Conservation (phyloP, 805 yeast genomes). For the Ogataea pilisensis region DNA sequence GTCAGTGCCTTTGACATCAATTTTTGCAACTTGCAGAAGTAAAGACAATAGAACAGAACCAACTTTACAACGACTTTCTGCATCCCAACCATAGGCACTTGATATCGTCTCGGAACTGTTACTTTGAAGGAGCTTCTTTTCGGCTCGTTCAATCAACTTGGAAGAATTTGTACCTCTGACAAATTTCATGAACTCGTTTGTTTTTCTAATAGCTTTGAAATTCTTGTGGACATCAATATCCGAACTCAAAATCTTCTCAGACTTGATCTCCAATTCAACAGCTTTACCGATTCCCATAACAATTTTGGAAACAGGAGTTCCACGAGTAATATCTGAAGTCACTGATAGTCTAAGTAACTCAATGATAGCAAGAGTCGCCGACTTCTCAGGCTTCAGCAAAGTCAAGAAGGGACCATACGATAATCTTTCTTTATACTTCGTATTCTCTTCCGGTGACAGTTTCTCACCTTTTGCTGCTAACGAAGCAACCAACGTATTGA, state of each 20-base stretch:
- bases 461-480: slow-evolving; percentile 29
- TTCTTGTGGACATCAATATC: slow-evolving; percentile 56
- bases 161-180: slow-evolving; percentile 32
- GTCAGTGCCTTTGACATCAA: slow-evolving; percentile 74
- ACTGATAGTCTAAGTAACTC: slow-evolving; percentile 74
- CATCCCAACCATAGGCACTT: slow-evolving; percentile 24
- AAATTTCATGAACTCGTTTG: slow-evolving; percentile 38
- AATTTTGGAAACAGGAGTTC: slow-evolving; percentile 80
- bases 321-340: slow-evolving; percentile 72
- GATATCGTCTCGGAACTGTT: slow-evolving; percentile 1
- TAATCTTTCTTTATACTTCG: slow-evolving; percentile 34
- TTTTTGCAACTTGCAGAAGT: slow-evolving; percentile 76
- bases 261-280: slow-evolving; percentile 76
- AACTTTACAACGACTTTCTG: slow-evolving; percentile 50
- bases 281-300: slow-evolving; percentile 79
- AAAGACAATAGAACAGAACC: slow-evolving; percentile 78
- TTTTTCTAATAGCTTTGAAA: slow-evolving; percentile 44
- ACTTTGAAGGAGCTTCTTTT: slow-evolving; percentile 13
- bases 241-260: slow-evolving; percentile 57
- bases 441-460: slow-evolving; percentile 8
- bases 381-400: slow-evolving; percentile 70
- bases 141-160: slow-evolving; percentile 24
- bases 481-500: not conserved
- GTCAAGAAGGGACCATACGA: slow-evolving; percentile 74
- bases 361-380: slow-evolving; percentile 79